Percentiles rank a stretch among this genome's conserved stretches.
Evolutionary conservation across 2,329 filamentous ascomycete genomes (phyloP).

Genomic region (Pseudocercospora vitis): DNA sequence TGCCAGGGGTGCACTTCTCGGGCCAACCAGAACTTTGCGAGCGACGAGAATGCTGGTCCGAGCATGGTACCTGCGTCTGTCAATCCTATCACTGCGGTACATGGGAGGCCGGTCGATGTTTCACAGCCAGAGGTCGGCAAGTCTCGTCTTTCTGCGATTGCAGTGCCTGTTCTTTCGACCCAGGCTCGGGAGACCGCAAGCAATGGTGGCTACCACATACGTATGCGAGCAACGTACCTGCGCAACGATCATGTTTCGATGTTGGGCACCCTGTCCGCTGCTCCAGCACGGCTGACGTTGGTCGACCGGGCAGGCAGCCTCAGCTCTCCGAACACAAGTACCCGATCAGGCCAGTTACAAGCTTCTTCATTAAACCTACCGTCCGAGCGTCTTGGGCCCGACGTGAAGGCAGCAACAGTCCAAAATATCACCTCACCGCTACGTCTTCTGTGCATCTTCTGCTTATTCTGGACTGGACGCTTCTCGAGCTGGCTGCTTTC

Average conservation of each 20-base stretch:
- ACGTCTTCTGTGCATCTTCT: too few species aligned
- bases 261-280: neutral
- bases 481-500: neutral
- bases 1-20: neutral
- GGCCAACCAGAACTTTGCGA: slow-evolving; percentile 1
- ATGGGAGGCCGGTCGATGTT: slow-evolving; percentile 1
- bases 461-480: neutral
- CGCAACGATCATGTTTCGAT: slow-evolving; percentile 5
- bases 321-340: slow-evolving; percentile 2
- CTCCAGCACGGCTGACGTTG: neutral
- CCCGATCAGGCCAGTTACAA: slow-evolving; percentile 5
- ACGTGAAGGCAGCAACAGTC: neutral
- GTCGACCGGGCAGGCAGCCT: slow-evolving; percentile 2
- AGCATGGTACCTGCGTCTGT: slow-evolving; percentile 1
- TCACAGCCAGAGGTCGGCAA: slow-evolving; percentile 1
- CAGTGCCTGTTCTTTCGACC: neutral
- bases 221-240: too few species aligned
- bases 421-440: slow-evolving; percentile 1
- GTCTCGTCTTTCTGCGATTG: neutral
- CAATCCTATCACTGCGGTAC: neutral
- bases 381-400: slow-evolving; percentile 6
- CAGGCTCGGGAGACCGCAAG: neutral
- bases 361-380: slow-evolving; percentile 8
- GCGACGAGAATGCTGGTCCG: neutral
- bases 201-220: too few species aligned